Evolutionary conservation across 2,329 filamentous ascomycete species (phyloP), one percentile per base, ranked within the genome.

Genomic region (Phaeoacremonium minimum): DNA sequence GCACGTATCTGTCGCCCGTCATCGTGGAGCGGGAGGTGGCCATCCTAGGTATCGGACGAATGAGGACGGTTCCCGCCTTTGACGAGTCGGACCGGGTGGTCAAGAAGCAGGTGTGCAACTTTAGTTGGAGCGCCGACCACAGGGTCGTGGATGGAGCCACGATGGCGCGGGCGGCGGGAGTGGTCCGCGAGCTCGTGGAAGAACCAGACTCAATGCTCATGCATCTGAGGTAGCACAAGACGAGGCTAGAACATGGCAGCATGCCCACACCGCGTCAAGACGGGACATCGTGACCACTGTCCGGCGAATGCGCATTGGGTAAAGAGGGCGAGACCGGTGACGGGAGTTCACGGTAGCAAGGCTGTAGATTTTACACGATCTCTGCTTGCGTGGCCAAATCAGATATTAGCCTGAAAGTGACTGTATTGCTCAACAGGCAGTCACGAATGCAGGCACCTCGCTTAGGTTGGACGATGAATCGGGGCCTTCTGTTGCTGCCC

Each of bases 61-160:
- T 89, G 58, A 84, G 83, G 50, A 75, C 78, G 2, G 76, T 95
- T 19, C 93, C 93, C 9, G 84, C 87, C 4, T 97, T 97, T 4
- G 71, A 70, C 43, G 71, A 70, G 33, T 52, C 64, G 46, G 59
- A 75, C 60, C 56, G 63, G 18, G 68, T 97, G 11, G 73, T 90
- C 11, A 80, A 78, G 63, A 86, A 80, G 58, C 83, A 94, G 53
- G 75, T 94, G 43, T 83, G 84, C 57, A 89, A 94, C 55, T 88
- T 97, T 50, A 97, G 90, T 63, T 97, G 91, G 91, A 91, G 87
- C 58, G 91, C 91, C 6, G 90, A 97, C 61, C 93, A 98, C 63
- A 73, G 93, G 15, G 86, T 97, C 36, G 81, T 97, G 32, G 93
- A 98, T 62, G 93, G 93, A 3, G 91, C 91, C 32, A 95, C 90